Percentiles rank a stretch among this genome's conserved stretches.
These are phyloP conservation scores for Pyrus hybrid DNA, from an alignment of 331 rosid species.

Conservation along the genomic window DNA sequence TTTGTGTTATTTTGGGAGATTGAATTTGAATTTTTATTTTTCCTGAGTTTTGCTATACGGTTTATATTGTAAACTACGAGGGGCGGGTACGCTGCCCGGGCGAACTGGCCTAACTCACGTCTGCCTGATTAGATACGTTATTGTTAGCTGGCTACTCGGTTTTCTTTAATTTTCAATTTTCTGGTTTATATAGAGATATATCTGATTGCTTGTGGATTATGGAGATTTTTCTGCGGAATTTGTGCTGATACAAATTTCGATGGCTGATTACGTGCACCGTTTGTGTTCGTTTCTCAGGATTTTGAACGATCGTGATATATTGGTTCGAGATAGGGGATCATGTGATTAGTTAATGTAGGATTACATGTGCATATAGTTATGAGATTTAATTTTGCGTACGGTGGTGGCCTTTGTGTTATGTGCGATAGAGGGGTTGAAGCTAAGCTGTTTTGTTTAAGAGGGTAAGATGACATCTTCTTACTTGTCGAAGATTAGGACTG, in stretches of 20 bases:
- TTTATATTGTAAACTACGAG: too few relatives aligned
- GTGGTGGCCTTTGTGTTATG: slow-evolving; percentile 20
- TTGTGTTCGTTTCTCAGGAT: slow-evolving; percentile 21
- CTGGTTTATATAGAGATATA: neutral
- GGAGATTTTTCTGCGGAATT: neutral
- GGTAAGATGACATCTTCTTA: slow-evolving; percentile 71
- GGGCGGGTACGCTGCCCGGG: too few relatives aligned
- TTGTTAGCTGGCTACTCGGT: neutral
- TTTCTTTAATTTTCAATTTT: neutral
- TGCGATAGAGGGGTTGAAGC: slow-evolving; percentile 18
- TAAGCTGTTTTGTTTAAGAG: slow-evolving; percentile 26
- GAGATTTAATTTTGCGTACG: slow-evolving; percentile 36
- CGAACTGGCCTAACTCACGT: too few relatives aligned
- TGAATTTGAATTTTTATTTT: neutral
- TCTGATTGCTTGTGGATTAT: neutral
- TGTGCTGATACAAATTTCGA: neutral
- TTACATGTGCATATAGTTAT: slow-evolving; percentile 48
- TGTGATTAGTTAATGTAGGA: neutral
- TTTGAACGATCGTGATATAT: slow-evolving; percentile 16
- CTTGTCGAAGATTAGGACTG: slow-evolving; percentile 46
- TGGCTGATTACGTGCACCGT: neutral
- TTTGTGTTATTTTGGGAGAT: neutral
- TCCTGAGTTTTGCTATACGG: neutral
- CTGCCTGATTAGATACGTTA: neutral
- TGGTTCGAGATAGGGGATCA: neutral